These are phyloP conservation scores for Talaromyces sp. DNA, from an alignment of 2,329 filamentous ascomycete species.

Conservation along the genomic window DNA sequence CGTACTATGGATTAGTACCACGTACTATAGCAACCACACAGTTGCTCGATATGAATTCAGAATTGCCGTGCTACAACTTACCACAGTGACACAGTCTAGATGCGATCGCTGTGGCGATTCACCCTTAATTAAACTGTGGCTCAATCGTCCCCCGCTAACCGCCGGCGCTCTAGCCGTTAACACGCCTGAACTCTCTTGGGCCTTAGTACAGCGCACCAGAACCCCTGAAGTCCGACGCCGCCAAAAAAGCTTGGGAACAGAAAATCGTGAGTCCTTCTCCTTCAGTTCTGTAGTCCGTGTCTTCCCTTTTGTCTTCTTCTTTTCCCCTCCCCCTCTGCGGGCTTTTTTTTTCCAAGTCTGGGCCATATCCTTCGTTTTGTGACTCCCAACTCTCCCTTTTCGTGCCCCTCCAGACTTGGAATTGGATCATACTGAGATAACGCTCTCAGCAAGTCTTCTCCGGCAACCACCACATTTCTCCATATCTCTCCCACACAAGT, in stretches of 20 bases:
- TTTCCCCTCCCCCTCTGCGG: background rate
- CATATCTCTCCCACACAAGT: background rate
- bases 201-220: background rate
- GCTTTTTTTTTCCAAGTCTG: background rate
- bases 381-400: background rate
- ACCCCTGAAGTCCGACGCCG: constrained; percentile 1
- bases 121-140: background rate
- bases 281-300: background rate
- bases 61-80: too few species aligned
- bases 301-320: background rate
- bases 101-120: constrained; percentile 1
- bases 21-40: background rate
- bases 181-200: background rate
- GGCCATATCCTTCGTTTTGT: constrained; percentile 1
- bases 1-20: too few species aligned
- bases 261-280: background rate
- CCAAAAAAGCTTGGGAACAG: background rate
- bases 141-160: background rate
- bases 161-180: background rate
- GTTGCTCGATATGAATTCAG: background rate
- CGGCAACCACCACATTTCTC: background rate
- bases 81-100: background rate
- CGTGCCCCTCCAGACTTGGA: background rate
- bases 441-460: background rate
- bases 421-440: background rate